Conservation (phyloP, 2,329 filamentous ascomycete species). For the Chaetomium sp. region DNA sequence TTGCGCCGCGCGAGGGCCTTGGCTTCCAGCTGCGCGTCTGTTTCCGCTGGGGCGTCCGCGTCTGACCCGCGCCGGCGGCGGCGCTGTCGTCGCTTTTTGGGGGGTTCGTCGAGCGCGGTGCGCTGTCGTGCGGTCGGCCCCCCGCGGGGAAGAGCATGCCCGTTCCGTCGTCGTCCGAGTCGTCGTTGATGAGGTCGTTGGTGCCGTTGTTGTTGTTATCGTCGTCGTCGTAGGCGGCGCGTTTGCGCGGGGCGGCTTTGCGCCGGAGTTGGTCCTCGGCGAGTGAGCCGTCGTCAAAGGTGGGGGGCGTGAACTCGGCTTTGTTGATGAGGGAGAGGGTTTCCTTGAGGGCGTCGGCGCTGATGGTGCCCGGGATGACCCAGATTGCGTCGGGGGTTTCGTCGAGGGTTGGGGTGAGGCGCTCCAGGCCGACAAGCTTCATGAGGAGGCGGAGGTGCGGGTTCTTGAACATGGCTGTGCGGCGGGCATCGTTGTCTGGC, state of each 20-base stretch:
- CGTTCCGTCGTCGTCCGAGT: constrained; percentile 49
- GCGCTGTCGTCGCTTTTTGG: constrained; percentile 62
- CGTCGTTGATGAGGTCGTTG: constrained; percentile 48
- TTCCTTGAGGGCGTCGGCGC: constrained; percentile 67
- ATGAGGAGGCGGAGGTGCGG: constrained; percentile 84
- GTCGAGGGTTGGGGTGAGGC: constrained; percentile 55
- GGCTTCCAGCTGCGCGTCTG: constrained; percentile 64
- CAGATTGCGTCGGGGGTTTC: constrained; percentile 77
- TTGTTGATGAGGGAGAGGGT: constrained; percentile 72
- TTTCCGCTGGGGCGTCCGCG: constrained; percentile 37
- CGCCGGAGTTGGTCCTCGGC: constrained; percentile 80
- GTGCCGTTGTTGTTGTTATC: constrained; percentile 66
- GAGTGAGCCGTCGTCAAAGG: constrained; percentile 72
- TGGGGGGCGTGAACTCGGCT: constrained; percentile 75
- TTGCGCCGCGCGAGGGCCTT: constrained; percentile 63
- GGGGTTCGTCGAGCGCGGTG: constrained; percentile 53
- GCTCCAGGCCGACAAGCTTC: constrained; percentile 70
- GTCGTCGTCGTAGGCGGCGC: constrained; percentile 69
- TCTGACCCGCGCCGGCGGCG: constrained; percentile 40
- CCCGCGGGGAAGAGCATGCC: constrained; percentile 70
- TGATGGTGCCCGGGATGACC: constrained; percentile 70
- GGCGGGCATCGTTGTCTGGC: constrained; percentile 66
- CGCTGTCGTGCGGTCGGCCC: constrained; percentile 62
- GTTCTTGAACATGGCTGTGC: constrained; percentile 83
- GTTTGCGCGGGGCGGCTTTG: constrained; percentile 59